These are phyloP conservation scores for Lachnellula hyalina DNA, from an alignment of 2,329 filamentous ascomycete genomes.

Conservation along the genomic window DNA sequence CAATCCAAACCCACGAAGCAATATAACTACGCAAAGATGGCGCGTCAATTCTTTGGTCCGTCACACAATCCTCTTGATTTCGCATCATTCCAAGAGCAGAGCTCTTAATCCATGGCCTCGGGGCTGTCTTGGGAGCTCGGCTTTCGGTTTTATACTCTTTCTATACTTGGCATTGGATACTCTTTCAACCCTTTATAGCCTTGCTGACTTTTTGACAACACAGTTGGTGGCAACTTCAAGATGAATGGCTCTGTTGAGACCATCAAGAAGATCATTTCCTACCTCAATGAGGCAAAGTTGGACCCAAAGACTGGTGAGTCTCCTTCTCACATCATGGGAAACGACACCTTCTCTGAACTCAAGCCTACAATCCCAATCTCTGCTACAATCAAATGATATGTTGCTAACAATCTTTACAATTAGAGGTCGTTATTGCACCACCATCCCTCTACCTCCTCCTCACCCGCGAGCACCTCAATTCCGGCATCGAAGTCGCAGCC, in stretches of 20 bases:
- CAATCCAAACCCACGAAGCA: not conserved
- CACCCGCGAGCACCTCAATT: slow-evolving; percentile 70
- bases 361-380: not conserved
- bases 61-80: too few species aligned
- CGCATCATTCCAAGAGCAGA: too few species aligned
- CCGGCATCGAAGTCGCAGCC: slow-evolving; percentile 77
- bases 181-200: too few species aligned
- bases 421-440: slow-evolving; percentile 92
- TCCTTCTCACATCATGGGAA: not conserved
- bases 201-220: too few species aligned
- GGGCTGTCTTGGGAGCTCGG: too few species aligned
- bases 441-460: slow-evolving; percentile 86
- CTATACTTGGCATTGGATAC: too few species aligned
- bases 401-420: slow-evolving; percentile 1
- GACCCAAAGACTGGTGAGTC: slow-evolving; percentile 67
- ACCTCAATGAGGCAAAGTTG: slow-evolving; percentile 81
- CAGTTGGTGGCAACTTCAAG: slow-evolving; percentile 81
- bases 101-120: too few species aligned
- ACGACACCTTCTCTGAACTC: not conserved
- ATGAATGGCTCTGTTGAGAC: slow-evolving; percentile 93
- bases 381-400: not conserved
- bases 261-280: slow-evolving; percentile 85
- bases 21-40: not conserved
- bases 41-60: not conserved
- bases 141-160: too few species aligned